A percentile compares a stretch with the other conserved stretches of the same genome.
Evolutionary conservation across 768 basidiomycete species (phyloP).

Genomic region (Podaxis sp.): DNA sequence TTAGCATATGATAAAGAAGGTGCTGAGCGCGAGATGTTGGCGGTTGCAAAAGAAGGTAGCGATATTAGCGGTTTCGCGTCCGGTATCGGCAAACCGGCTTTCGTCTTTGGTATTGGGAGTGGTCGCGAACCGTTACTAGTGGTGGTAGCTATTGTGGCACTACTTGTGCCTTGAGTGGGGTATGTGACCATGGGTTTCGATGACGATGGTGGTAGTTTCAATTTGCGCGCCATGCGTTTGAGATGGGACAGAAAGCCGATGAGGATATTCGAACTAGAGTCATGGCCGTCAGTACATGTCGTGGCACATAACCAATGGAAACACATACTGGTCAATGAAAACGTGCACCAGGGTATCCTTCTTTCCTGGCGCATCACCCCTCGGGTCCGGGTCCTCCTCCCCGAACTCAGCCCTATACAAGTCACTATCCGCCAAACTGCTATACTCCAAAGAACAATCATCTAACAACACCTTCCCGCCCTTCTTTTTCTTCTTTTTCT

Average conservation of each 20-base stretch:
- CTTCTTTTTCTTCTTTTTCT: conserved; percentile 16
- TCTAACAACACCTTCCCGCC: conserved; percentile 8
- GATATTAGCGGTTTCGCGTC: conserved; percentile 27
- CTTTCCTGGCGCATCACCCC: conserved; percentile 30
- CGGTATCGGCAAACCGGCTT: conserved; percentile 9
- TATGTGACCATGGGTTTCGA: conserved; percentile 19
- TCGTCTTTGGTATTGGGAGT: conserved; percentile 21
- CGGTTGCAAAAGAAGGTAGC: conserved; percentile 42
- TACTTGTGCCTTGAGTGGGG: conserved; percentile 13
- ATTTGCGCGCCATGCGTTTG: conserved; percentile 35
- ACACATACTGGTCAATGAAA: conserved; percentile 62
- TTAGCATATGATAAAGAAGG: conserved; percentile 21
- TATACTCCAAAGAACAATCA: conserved; percentile 7
- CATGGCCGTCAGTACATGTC: conserved; percentile 36
- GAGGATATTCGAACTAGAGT: conserved; percentile 79
- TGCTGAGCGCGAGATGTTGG: conserved; percentile 24
- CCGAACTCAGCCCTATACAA: conserved; percentile 16
- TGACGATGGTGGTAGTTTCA: conserved; percentile 4
- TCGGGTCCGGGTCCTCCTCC: conserved; percentile 30
- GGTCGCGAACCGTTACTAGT: conserved; percentile 18
- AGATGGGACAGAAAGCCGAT: conserved; percentile 77
- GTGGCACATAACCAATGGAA: conserved; percentile 5
- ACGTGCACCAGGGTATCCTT: conserved; percentile 40
- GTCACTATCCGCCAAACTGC: conserved; percentile 12
- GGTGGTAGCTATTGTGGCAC: conserved; percentile 11